phyloP scores from a whole-genome alignment of 176 grass and related monocot species.

The Cocos nucifera region DNA sequence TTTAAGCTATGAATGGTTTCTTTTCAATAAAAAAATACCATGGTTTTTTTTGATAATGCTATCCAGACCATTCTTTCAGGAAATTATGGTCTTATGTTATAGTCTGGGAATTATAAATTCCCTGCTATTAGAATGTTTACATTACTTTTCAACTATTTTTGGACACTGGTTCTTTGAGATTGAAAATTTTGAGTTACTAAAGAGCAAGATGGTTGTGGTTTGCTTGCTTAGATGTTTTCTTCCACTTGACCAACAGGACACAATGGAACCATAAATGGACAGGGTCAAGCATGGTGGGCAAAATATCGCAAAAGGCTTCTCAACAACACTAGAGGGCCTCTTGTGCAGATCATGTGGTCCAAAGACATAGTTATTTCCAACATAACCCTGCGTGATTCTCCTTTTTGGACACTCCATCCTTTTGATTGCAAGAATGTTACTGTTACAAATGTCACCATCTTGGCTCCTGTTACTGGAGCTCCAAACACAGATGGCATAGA shows the following conservation, averaged over 20 bases:
- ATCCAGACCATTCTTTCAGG: too few species aligned
- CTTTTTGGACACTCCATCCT: conserved; percentile 17
- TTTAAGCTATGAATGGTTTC: too few species aligned
- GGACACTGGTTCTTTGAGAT: too few species aligned
- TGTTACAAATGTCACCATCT: conserved; percentile 14
- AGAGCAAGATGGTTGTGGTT: too few species aligned
- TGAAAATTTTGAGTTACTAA: too few species aligned
- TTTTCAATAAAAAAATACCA: too few species aligned
- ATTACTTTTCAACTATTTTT: too few species aligned
- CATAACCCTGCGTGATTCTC: conserved; percentile 18
- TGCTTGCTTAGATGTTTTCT: too few species aligned
- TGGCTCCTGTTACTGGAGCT: conserved; percentile 15
- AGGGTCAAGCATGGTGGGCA: conserved; percentile 17
- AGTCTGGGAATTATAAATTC: too few species aligned
- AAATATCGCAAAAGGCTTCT: conserved; percentile 11
- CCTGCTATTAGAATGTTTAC: too few species aligned
- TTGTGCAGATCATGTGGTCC: conserved; percentile 16
- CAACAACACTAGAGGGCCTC: conserved; percentile 14
- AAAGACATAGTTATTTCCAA: conserved; percentile 16
- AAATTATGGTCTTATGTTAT: too few species aligned
- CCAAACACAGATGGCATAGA: conserved; percentile 17
- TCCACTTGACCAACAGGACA: background rate
- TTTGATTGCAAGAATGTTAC: conserved; percentile 12
- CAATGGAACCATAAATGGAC: conserved; percentile 16
- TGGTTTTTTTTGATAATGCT: too few species aligned